These are phyloP conservation scores for Dictyophora rubrovolvata DNA, from an alignment of 768 basidiomycete species.

Conservation along the genomic window DNA sequence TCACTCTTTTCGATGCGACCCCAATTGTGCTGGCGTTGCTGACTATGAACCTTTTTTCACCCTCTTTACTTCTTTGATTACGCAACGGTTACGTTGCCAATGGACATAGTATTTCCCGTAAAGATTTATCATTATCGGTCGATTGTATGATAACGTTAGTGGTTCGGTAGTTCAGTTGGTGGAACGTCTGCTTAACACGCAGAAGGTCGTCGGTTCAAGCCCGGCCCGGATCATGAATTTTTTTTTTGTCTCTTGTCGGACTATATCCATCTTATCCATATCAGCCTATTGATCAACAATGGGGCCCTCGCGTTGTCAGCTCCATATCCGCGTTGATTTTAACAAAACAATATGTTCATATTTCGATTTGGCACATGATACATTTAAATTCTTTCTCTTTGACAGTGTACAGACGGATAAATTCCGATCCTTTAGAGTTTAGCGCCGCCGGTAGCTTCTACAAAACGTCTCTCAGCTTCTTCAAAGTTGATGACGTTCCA, in stretches of 20 bases:
- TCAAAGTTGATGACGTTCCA: constrained; percentile 66
- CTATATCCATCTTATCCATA: no score
- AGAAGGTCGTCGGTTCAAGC: constrained; percentile 11
- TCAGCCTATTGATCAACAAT: no score
- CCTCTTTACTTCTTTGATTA: constrained; percentile 27
- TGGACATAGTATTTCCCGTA: no score
- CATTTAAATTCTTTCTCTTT: not conserved
- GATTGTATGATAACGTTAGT: no score
- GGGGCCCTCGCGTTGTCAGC: no score
- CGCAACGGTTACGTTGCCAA: no score
- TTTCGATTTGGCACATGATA: no score
- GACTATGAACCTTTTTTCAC: constrained; percentile 36
- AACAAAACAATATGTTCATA: no score
- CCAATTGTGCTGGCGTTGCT: constrained; percentile 39
- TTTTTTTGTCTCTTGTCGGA: not conserved
- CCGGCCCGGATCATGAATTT: constrained; percentile 3
- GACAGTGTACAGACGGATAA: not conserved
- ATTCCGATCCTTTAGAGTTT: constrained; percentile 23
- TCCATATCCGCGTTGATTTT: no score
- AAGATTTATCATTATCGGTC: no score
- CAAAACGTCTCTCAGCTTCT: constrained; percentile 62
- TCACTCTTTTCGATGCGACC: constrained; percentile 34
- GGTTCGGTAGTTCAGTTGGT: constrained; percentile 11
- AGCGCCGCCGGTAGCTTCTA: constrained; percentile 28
- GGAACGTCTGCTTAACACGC: constrained; percentile 11